Percentiles rank a stretch among this genome's conserved stretches.
Conservation (phyloP, 495 filamentous ascomycete genomes). For the Margaritispora aquatica region DNA sequence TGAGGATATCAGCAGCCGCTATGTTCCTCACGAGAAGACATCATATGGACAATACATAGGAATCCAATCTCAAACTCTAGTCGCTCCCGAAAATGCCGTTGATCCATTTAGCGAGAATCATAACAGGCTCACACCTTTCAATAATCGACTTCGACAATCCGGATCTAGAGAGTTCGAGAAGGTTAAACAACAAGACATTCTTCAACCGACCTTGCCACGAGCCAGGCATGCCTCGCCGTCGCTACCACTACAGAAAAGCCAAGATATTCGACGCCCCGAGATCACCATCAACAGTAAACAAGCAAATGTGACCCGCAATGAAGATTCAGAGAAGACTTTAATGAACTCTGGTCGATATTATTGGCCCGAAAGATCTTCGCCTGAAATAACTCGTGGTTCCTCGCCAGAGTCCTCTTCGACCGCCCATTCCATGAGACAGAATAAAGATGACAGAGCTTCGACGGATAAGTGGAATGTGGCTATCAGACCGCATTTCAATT, state of each 20-base stretch:
- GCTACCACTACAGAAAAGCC: neutral
- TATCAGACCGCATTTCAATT: conserved; percentile 18
- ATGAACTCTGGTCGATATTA: neutral
- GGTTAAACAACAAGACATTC: neutral
- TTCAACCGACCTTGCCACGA: neutral
- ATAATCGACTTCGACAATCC: conserved; percentile 1
- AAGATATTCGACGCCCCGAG: too few relatives aligned
- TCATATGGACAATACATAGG: conserved; percentile 11
- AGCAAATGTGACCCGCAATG: neutral
- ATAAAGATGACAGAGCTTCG: neutral
- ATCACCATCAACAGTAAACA: neutral
- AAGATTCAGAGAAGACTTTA: neutral
- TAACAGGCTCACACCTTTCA: conserved; percentile 9
- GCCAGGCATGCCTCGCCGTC: neutral
- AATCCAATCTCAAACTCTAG: conserved; percentile 4
- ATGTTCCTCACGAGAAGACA: conserved; percentile 18
- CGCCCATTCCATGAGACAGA: neutral
- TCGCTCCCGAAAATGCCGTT: conserved; percentile 2
- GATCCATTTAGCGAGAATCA: conserved; percentile 11
- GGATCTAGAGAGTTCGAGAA: neutral
- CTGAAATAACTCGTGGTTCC: conserved; percentile 7
- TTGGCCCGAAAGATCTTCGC: neutral
- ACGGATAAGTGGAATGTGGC: conserved; percentile 16
- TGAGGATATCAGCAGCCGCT: conserved; percentile 3
- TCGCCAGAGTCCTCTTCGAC: neutral